Evolutionary conservation across 2,329 filamentous ascomycete species (phyloP).

Genomic region (Coniella lustricola): DNA sequence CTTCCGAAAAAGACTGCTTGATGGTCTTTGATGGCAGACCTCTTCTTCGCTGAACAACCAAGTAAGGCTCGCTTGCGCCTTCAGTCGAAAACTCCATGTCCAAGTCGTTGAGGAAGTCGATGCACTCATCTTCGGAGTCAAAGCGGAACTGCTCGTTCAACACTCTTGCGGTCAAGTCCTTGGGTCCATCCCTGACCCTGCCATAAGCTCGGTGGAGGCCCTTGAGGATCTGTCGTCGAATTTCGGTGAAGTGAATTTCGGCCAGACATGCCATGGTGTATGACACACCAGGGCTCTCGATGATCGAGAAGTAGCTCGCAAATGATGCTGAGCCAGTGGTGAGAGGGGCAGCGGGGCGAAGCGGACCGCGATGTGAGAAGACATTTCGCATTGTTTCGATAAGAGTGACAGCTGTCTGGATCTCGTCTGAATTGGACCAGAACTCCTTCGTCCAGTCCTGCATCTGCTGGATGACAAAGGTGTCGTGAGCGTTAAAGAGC

Average conservation of each 20-base stretch:
- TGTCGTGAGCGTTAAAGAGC: slow-evolving; percentile 53
- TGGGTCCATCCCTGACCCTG: slow-evolving; percentile 49
- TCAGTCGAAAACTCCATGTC: slow-evolving; percentile 43
- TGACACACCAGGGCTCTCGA: slow-evolving; percentile 49
- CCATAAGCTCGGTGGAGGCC: slow-evolving; percentile 49
- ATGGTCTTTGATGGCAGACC: slow-evolving; percentile 42
- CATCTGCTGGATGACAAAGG: slow-evolving; percentile 49
- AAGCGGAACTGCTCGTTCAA: slow-evolving; percentile 57
- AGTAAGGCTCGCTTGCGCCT: slow-evolving; percentile 28
- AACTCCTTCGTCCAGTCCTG: slow-evolving; percentile 48
- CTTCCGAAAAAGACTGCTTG: slow-evolving; percentile 48
- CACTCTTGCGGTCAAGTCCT: slow-evolving; percentile 50
- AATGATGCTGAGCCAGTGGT: slow-evolving; percentile 43
- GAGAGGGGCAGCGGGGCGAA: slow-evolving; percentile 42
- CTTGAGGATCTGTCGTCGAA: slow-evolving; percentile 52
- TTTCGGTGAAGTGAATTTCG: slow-evolving; percentile 57
- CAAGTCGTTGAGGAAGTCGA: slow-evolving; percentile 56
- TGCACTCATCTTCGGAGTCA: slow-evolving; percentile 59
- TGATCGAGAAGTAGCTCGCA: slow-evolving; percentile 52
- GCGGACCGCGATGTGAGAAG: slow-evolving; percentile 48
- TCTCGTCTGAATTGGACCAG: slow-evolving; percentile 48
- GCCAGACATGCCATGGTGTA: slow-evolving; percentile 66
- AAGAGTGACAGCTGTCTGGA: slow-evolving; percentile 55
- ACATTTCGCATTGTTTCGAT: slow-evolving; percentile 55
- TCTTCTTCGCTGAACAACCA: slow-evolving; percentile 38